A percentile compares a stretch with the other conserved stretches of the same genome.
Conservation (phyloP, 148 eudicot genomes). For the Amaranthus palmeri region DNA sequence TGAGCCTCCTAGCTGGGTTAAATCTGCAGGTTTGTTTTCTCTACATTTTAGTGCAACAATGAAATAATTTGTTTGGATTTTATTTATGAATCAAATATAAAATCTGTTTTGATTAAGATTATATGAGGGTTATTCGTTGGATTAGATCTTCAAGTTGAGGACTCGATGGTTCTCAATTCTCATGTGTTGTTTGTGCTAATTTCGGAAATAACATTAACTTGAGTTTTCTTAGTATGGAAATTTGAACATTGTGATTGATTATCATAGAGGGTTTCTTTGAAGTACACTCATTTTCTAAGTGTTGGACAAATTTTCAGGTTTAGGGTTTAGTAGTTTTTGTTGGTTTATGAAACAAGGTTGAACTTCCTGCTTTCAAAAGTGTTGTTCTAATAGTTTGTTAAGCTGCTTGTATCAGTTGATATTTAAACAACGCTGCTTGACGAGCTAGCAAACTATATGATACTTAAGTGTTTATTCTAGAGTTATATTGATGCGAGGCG, state of each 20-base stretch:
- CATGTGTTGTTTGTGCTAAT: too few species aligned
- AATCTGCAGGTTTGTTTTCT: constrained; percentile 36
- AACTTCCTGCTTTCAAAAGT: background rate
- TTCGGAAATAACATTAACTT: background rate
- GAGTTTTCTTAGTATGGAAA: background rate
- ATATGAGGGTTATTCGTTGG: background rate
- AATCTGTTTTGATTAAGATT: background rate
- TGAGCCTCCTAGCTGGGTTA: constrained; percentile 83
- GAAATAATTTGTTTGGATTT: background rate
- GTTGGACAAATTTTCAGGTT: background rate
- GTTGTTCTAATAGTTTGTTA: background rate
- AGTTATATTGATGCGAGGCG: too few species aligned
- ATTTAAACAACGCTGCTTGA: too few species aligned
- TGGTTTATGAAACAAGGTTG: background rate
- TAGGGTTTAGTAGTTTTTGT: background rate
- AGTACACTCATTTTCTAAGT: background rate
- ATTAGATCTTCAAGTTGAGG: too few species aligned
- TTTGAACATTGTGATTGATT: background rate
- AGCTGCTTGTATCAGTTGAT: background rate
- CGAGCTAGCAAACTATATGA: too few species aligned
- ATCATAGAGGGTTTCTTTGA: background rate
- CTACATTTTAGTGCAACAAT: background rate
- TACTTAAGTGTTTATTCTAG: too few species aligned
- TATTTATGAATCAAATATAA: background rate
- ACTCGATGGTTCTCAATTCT: too few species aligned